A percentile compares a stretch with the other conserved stretches of the same genome.
Evolutionary conservation across 768 basidiomycete genomes (phyloP).

Genomic region (Cubamyces sp.): DNA sequence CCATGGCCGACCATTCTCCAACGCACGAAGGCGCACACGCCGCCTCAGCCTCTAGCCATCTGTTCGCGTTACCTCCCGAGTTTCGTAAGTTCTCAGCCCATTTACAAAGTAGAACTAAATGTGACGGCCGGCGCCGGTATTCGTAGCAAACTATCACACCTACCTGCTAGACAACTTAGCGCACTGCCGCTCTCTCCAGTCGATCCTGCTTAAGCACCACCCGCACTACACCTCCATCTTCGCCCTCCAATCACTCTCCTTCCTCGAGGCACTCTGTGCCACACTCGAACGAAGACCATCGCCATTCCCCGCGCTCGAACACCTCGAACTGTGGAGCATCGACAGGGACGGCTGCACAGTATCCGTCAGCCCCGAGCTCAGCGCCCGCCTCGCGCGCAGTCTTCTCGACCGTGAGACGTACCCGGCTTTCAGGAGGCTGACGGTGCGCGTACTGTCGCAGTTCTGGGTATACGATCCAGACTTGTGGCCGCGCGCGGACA

Average conservation of each 20-base stretch:
- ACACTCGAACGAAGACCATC: neutral
- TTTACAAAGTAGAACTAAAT: too few relatives aligned
- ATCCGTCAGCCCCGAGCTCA: neutral
- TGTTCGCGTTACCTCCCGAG: too few relatives aligned
- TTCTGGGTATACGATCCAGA: neutral
- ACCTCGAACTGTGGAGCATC: slow-evolving; percentile 1
- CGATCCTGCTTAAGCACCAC: neutral
- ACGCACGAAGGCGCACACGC: too few relatives aligned
- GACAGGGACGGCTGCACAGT: neutral
- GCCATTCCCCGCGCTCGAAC: neutral
- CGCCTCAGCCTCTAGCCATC: too few relatives aligned
- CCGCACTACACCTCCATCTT: neutral
- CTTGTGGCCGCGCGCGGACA: too few relatives aligned
- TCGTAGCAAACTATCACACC: neutral
- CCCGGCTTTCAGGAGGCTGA: neutral
- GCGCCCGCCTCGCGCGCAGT: neutral
- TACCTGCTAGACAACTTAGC: neutral
- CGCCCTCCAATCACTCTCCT: neutral
- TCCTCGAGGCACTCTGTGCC: slow-evolving; percentile 4
- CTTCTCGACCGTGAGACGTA: neutral
- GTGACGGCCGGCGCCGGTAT: too few relatives aligned
- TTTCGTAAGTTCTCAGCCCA: too few relatives aligned
- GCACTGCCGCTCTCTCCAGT: neutral
- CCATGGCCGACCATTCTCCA: too few relatives aligned
- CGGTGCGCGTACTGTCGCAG: neutral